Evolutionary conservation across 2,329 filamentous ascomycete genomes (phyloP).

Genomic region (Dactylellina leptospora): DNA sequence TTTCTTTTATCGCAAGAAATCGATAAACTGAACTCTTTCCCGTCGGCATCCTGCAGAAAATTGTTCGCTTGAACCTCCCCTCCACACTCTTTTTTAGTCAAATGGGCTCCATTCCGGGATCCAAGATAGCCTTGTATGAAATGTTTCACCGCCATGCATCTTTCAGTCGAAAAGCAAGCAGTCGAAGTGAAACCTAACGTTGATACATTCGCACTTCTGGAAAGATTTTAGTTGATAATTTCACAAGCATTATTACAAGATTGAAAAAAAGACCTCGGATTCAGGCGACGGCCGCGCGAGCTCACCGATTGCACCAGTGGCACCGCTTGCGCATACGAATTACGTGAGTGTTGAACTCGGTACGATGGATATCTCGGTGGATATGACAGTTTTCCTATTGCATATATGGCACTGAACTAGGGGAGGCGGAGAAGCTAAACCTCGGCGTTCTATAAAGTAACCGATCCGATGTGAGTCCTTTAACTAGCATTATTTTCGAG

Average conservation of each 20-base stretch:
- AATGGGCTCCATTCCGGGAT: conserved; percentile 23
- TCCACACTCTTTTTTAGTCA: conserved; percentile 9
- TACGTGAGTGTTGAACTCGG: no score
- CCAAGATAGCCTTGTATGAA: background rate
- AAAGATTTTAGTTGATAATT: conserved; percentile 10
- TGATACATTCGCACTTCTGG: conserved; percentile 8
- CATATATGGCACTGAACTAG: no score
- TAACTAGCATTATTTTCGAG: no score
- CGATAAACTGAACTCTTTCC: conserved; percentile 35
- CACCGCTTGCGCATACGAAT: background rate
- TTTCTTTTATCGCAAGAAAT: no score
- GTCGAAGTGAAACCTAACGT: conserved; percentile 25
- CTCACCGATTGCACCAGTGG: conserved; percentile 8
- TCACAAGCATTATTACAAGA: conserved; percentile 1
- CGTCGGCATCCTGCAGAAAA: conserved; percentile 33
- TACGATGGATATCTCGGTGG: no score
- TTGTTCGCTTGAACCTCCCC: conserved; percentile 34
- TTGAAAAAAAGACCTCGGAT: conserved; percentile 20
- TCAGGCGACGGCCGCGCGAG: conserved; percentile 23
- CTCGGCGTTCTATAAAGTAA: conserved; percentile 29
- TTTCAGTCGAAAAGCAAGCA: conserved; percentile 2
- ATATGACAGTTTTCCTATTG: no score
- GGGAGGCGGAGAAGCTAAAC: no score
- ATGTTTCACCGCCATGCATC: conserved; percentile 40
- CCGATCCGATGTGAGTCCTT: conserved; percentile 1